Evolutionary conservation across 352 stramenopile species (phyloP).

Genomic region (Phytophthora cactorum): DNA sequence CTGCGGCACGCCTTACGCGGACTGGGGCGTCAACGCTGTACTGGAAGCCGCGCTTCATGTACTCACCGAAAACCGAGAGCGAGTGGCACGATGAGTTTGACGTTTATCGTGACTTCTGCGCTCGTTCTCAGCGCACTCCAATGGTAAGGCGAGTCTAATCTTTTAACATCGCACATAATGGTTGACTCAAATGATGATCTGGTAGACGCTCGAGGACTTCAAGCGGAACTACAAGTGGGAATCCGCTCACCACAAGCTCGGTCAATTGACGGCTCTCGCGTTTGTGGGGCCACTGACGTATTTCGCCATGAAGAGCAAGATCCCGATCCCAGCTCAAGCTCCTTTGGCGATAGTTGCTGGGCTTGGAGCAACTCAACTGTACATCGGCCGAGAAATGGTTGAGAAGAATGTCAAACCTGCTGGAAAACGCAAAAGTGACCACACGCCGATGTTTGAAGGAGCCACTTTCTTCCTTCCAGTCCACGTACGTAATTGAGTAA

Average conservation of each 20-base stretch:
- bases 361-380: constrained; percentile 56
- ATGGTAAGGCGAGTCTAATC: constrained; percentile 46
- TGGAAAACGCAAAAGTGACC: constrained; percentile 25
- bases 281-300: constrained; percentile 92
- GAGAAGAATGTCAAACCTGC: constrained; percentile 40
- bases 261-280: constrained; percentile 89
- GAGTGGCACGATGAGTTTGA: constrained; percentile 96
- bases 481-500: constrained; percentile 40
- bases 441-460: constrained; percentile 28
- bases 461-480: constrained; percentile 53
- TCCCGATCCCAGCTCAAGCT: constrained; percentile 59
- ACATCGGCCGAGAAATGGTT: constrained; percentile 62
- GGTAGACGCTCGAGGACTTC: constrained; percentile 95
- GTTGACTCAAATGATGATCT: constrained; percentile 1
- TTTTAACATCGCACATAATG: neutral
- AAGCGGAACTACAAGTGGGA: constrained; percentile 96
- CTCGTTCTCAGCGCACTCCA: constrained; percentile 91
- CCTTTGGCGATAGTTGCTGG: constrained; percentile 47
- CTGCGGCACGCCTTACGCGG: constrained; percentile 94
- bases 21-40: constrained; percentile 95
- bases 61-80: constrained; percentile 81
- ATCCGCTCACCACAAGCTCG: constrained; percentile 93
- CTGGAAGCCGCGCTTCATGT: constrained; percentile 91
- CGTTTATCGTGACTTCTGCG: constrained; percentile 95
- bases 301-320: constrained; percentile 84